Evolutionary conservation across 1,284 basidiomycete genomes (phyloP), one percentile per base, ranked within the genome.

Genomic region (Moesziomyces antarcticus): DNA sequence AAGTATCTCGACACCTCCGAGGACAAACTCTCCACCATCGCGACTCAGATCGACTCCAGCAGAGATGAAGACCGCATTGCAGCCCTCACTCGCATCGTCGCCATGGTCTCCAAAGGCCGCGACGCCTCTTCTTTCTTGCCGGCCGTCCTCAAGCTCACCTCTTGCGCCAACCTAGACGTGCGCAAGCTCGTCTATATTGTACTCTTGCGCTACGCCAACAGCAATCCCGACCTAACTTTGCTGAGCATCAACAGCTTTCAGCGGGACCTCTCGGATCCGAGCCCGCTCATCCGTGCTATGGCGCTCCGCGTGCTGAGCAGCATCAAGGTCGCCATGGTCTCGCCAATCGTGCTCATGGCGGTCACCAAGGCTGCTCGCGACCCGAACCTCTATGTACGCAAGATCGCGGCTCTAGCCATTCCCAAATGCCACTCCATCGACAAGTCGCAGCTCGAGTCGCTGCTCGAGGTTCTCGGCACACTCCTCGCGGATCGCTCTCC

Each of bases 161-260:
- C 85, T 0, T 65, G 77, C n/a, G 78, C 82, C 35, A 79, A 83
- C 83, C 90, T 98, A 50, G 94, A 97, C 85, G 92, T 97, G 74
- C 90, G 95, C 71, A 97, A 98, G 85, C 90, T 99, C 59, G 95
- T 98, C 46, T 99, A 98, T 85, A 96, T 98, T 76, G 97, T 96
- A 85, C 90, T 99, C 67, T 87, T 98, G 42, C 91, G 94, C 68
- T 96, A 97, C 85, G 94, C 96, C 46, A 74, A 65, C 49, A 60
- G 42, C 46, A 78, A 80, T 21, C 95, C 96, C 9, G 97, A 99
- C 85, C 89, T 99, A 54, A 92, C 97, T 0, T 86, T 99, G 40
- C 88, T 99, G 24, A 96, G 94, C 7, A 97, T 99, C 87, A 99
- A 99, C 86, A 97, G 96, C 11, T 98, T 98, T 83, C 97, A 99